Conservation (phyloP, 257 asterid genomes). For the Anisodus tanguticus region DNA sequence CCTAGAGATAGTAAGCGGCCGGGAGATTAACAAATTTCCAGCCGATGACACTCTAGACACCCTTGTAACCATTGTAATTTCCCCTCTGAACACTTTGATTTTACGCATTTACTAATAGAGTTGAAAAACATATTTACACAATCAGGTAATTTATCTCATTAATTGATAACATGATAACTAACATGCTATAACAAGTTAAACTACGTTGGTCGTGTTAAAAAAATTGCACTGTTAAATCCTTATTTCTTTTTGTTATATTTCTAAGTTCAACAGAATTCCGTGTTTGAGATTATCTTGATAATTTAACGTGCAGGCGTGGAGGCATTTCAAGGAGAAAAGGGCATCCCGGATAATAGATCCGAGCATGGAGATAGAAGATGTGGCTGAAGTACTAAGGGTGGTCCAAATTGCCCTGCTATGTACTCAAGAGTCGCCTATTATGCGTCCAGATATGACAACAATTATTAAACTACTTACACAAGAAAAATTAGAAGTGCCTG, state of each 20-base stretch:
- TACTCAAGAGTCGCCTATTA: constrained; percentile 29
- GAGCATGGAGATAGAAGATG: constrained; percentile 9
- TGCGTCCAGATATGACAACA: constrained; percentile 32
- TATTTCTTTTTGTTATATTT: background rate
- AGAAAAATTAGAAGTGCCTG: constrained; percentile 23
- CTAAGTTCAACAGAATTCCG: background rate
- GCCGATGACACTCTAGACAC: constrained; percentile 26
- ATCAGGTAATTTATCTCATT: background rate
- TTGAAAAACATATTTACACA: background rate
- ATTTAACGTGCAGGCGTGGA: constrained; percentile 34
- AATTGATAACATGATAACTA: background rate
- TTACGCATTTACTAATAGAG: background rate
- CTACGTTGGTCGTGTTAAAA: background rate
- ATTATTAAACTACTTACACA: constrained; percentile 19
- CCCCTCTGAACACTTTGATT: background rate
- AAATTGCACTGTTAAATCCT: background rate
- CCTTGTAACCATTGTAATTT: constrained; percentile 33
- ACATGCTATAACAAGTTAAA: background rate
- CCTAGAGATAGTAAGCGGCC: constrained; percentile 32
- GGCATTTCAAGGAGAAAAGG: constrained; percentile 19
- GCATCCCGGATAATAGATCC: constrained; percentile 10
- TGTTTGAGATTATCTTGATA: background rate
- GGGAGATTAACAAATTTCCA: constrained; percentile 23
- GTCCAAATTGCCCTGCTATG: constrained; percentile 33
- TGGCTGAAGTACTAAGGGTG: constrained; percentile 26